Conservation (phyloP, 345 rosid genomes). For the Bruguiera gymnorhiza region DNA sequence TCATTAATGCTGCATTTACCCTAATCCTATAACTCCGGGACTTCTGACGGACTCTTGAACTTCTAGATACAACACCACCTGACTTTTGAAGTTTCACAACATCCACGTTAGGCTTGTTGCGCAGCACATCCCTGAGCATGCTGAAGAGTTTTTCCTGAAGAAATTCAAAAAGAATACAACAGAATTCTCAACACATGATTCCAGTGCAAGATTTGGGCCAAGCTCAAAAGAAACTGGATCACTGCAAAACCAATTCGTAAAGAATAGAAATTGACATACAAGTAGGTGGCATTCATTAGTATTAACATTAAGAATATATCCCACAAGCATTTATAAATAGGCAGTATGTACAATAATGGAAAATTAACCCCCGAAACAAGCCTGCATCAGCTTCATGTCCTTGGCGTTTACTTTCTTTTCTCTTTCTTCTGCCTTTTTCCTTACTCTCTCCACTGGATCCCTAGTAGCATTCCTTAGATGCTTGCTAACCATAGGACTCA, state of each 20-base stretch:
- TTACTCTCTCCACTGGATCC: background rate
- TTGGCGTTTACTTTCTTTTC: background rate
- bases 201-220: background rate
- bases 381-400: too few species aligned
- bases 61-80: constrained; percentile 85
- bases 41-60: constrained; percentile 55
- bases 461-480: background rate
- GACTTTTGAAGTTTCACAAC: constrained; percentile 91
- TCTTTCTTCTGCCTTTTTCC: background rate
- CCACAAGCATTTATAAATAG: background rate
- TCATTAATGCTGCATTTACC: constrained; percentile 38
- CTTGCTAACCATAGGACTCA: too few species aligned
- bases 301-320: background rate
- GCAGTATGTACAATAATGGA: too few species aligned
- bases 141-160: constrained; percentile 90
- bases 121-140: constrained; percentile 74
- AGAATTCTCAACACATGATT: background rate
- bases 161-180: constrained; percentile 7
- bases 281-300: background rate
- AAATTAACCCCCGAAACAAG: too few species aligned
- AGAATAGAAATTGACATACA: background rate
- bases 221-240: background rate
- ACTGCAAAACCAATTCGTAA: background rate
- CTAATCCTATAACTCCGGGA: constrained; percentile 59
- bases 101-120: constrained; percentile 61